These are phyloP conservation scores for Tripidium arundinaceum DNA, from an alignment of 202 grass and related monocot genomes.

Conservation along the genomic window DNA sequence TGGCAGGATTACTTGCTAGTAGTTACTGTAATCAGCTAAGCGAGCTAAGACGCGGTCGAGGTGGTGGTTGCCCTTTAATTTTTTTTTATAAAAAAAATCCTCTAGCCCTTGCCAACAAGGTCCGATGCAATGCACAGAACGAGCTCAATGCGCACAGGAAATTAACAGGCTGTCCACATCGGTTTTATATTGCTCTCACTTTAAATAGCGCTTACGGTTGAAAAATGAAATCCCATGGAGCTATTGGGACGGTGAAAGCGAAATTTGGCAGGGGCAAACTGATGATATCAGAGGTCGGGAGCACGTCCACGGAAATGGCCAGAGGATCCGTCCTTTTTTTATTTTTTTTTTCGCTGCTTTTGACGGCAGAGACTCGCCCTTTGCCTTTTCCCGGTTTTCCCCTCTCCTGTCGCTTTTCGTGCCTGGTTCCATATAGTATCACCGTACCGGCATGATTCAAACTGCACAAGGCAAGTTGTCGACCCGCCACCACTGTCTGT, in stretches of 20 bases:
- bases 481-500: no score
- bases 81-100: no score
- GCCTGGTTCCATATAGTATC: no score
- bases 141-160: background rate
- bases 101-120: no score
- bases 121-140: no score
- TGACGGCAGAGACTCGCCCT: background rate
- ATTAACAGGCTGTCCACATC: background rate
- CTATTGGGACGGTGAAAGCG: background rate
- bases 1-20: background rate
- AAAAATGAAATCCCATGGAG: background rate
- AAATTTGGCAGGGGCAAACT: background rate
- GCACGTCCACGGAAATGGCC: background rate
- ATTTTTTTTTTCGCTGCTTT: no score
- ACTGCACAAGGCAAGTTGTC: no score
- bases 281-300: background rate
- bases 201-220: background rate
- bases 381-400: background rate
- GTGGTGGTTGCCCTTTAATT: no score
- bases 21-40: background rate
- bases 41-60: no score
- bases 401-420: background rate
- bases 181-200: background rate
- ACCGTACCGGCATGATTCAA: background rate
- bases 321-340: background rate